phyloP scores from a whole-genome alignment of 1,284 basidiomycete genomes.

The Athelia sp. region DNA sequence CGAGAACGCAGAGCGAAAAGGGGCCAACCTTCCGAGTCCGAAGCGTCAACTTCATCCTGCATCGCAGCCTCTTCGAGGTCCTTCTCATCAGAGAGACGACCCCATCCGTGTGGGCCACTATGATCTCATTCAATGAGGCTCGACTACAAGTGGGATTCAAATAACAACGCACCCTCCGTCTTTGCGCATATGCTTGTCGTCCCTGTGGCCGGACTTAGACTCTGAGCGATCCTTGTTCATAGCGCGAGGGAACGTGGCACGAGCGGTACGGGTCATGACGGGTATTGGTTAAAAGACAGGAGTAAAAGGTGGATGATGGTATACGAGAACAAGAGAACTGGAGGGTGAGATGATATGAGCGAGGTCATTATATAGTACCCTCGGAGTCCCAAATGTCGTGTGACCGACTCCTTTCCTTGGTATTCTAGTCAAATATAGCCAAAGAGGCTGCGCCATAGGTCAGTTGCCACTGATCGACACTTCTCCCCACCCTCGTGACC shows the following conservation, averaged over 20 bases:
- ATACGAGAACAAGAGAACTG: background rate
- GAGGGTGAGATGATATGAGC: background rate
- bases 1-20: too few relatives aligned
- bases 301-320: conserved; percentile 3
- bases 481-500: too few relatives aligned
- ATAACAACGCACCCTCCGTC: conserved; percentile 38
- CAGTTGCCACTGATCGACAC: too few relatives aligned
- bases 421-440: too few relatives aligned
- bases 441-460: too few relatives aligned
- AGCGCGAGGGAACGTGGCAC: conserved; percentile 70
- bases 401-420: too few relatives aligned
- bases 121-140: too few relatives aligned
- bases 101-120: conserved; percentile 80
- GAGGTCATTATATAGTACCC: background rate
- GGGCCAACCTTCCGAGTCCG: too few relatives aligned
- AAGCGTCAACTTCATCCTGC: conserved; percentile 34
- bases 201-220: conserved; percentile 64
- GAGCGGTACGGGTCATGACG: conserved; percentile 74
- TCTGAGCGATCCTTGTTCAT: conserved; percentile 74
- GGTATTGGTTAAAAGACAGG: conserved; percentile 3
- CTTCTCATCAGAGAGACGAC: conserved; percentile 60
- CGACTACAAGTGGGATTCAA: too few relatives aligned
- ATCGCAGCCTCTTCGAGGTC: conserved; percentile 50
- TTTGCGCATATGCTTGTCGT: conserved; percentile 69
- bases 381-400: too few relatives aligned